Evolutionary conservation across 495 filamentous ascomycete species (phyloP).

Genomic region (Podospora appendiculata): DNA sequence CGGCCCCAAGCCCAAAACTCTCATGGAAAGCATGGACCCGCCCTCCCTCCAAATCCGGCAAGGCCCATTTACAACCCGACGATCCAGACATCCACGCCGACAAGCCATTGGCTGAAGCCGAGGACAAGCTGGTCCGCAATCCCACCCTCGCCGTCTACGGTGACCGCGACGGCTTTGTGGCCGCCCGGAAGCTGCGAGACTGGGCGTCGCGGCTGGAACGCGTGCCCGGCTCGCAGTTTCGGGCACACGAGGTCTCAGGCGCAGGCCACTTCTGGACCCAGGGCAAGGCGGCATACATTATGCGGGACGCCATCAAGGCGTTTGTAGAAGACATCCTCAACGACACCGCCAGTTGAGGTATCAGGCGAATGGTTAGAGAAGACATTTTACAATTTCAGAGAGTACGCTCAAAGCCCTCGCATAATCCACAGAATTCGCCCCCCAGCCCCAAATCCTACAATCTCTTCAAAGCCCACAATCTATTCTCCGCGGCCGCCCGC

Average conservation of each 20-base stretch:
- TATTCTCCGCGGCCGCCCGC: conserved; percentile 8
- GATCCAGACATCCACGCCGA: background rate
- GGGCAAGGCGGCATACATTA: conserved; percentile 45
- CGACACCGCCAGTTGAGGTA: background rate
- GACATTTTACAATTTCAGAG: too few relatives aligned
- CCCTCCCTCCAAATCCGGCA: conserved; percentile 3
- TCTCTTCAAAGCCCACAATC: background rate
- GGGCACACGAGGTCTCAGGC: conserved; percentile 49
- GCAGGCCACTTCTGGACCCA: conserved; percentile 86
- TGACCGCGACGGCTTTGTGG: conserved; percentile 69
- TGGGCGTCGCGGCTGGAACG: conserved; percentile 59
- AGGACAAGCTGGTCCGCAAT: conserved; percentile 48
- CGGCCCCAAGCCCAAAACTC: conserved; percentile 10
- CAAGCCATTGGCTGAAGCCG: conserved; percentile 14
- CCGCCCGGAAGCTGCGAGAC: conserved; percentile 53
- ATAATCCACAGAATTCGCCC: too few relatives aligned
- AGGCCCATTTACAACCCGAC: background rate
- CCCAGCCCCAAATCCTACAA: too few relatives aligned
- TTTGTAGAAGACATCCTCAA: conserved; percentile 12
- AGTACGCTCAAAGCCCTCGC: too few relatives aligned
- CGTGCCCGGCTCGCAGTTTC: conserved; percentile 34
- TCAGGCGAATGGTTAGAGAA: too few relatives aligned
- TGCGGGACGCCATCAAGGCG: conserved; percentile 29
- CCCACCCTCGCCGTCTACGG: conserved; percentile 71
- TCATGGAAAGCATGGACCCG: conserved; percentile 10